phyloP scores from a whole-genome alignment of 768 basidiomycete species.

The Phaffia tasmanica region DNA sequence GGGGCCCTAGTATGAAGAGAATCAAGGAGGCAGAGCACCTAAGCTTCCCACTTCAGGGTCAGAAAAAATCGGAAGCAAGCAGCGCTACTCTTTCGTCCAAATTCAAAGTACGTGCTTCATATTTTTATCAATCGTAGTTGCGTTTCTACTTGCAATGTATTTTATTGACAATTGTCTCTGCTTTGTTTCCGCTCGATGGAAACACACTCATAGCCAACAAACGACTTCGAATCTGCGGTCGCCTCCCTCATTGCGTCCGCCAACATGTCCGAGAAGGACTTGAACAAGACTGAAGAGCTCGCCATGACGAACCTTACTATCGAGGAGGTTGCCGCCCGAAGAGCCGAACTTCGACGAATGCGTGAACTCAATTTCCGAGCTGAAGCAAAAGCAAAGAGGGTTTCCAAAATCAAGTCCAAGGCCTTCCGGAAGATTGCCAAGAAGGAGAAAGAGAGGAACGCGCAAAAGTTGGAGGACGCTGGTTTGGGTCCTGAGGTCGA shows the following conservation, averaged over 20 bases:
- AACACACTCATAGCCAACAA: slow-evolving; percentile 52
- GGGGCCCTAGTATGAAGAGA: slow-evolving; percentile 80
- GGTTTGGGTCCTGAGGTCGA: slow-evolving; percentile 45
- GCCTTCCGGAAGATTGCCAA: slow-evolving; percentile 74
- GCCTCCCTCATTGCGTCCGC: slow-evolving; percentile 69
- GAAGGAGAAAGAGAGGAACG: slow-evolving; percentile 59
- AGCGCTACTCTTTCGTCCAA: slow-evolving; percentile 67
- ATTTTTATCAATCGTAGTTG: background rate
- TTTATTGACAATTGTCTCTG: background rate
- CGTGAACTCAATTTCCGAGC: slow-evolving; percentile 89
- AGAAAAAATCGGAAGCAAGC: slow-evolving; percentile 49
- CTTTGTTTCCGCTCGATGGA: slow-evolving; percentile 16
- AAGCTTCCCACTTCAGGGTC: slow-evolving; percentile 70
- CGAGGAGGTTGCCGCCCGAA: slow-evolving; percentile 73
- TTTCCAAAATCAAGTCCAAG: slow-evolving; percentile 93
- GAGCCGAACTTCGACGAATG: slow-evolving; percentile 71
- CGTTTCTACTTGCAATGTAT: background rate
- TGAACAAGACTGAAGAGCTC: slow-evolving; percentile 69
- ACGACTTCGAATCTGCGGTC: slow-evolving; percentile 71
- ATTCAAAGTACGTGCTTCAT: slow-evolving; percentile 55
- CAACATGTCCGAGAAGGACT: slow-evolving; percentile 67
- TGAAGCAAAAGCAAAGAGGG: slow-evolving; percentile 74
- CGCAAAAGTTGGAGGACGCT: slow-evolving; percentile 38
- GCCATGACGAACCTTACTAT: slow-evolving; percentile 68
- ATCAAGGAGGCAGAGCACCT: slow-evolving; percentile 88